A percentile compares a stretch with the other conserved stretches of the same genome.
phyloP scores from a whole-genome alignment of 2,329 filamentous ascomycete genomes.

The Didymella keratinophila region DNA sequence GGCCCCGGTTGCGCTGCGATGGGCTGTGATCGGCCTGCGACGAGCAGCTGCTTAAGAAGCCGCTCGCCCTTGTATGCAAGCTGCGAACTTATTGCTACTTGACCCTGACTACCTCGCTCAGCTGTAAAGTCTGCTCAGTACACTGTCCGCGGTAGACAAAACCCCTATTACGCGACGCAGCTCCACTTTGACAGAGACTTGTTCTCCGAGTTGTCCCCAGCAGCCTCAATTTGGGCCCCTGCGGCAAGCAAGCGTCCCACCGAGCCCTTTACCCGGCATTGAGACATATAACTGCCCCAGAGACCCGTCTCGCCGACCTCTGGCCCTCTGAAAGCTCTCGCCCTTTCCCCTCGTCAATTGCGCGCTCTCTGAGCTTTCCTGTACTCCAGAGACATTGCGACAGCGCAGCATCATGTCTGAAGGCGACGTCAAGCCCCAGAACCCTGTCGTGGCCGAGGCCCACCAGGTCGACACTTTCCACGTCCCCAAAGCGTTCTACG shows the following conservation, averaged over 20 bases:
- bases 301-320: slow-evolving; percentile 16
- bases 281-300: slow-evolving; percentile 35
- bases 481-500: slow-evolving; percentile 61
- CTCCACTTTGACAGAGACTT: slow-evolving; percentile 37
- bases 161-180: slow-evolving; percentile 23
- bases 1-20: slow-evolving; percentile 14
- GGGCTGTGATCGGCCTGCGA: slow-evolving; percentile 19
- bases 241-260: slow-evolving; percentile 40
- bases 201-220: slow-evolving; percentile 38
- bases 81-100: slow-evolving; percentile 1
- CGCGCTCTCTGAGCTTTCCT: slow-evolving; percentile 9
- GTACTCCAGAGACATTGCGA: neutral
- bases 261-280: slow-evolving; percentile 50
- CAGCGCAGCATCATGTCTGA: slow-evolving; percentile 53
- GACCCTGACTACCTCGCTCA: neutral
- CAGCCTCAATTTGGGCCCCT: slow-evolving; percentile 37
- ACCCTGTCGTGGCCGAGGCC: slow-evolving; percentile 72
- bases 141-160: slow-evolving; percentile 4
- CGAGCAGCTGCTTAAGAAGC: slow-evolving; percentile 28
- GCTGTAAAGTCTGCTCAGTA: slow-evolving; percentile 1
- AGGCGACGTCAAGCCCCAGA: slow-evolving; percentile 50
- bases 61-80: slow-evolving; percentile 27
- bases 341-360: slow-evolving; percentile 11
- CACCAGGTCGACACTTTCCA: slow-evolving; percentile 78
- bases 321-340: slow-evolving; percentile 15